These are phyloP conservation scores for Pichia sp. DNA, from an alignment of 1,139 yeast genomes.

Conservation along the genomic window DNA sequence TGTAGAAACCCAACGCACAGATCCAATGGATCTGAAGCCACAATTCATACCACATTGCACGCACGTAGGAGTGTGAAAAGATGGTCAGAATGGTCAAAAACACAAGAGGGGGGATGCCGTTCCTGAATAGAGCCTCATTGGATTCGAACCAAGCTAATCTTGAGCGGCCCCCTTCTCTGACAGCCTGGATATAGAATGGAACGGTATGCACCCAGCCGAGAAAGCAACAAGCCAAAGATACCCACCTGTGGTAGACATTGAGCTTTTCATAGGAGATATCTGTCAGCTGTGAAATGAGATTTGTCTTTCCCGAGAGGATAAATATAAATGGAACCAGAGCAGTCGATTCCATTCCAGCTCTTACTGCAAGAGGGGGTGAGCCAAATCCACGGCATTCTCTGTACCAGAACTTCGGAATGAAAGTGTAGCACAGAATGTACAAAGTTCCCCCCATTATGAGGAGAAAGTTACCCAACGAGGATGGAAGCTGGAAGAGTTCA, in stretches of 20 bases:
- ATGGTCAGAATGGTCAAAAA: slow-evolving; percentile 46
- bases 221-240: slow-evolving; percentile 39
- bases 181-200: slow-evolving; percentile 48
- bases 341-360: slow-evolving; percentile 51
- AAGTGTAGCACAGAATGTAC: slow-evolving; percentile 45
- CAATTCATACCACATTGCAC: slow-evolving; percentile 47
- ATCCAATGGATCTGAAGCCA: slow-evolving; percentile 60
- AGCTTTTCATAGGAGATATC: slow-evolving; percentile 56
- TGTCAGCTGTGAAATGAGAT: slow-evolving; percentile 47
- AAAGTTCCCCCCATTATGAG: slow-evolving; percentile 40
- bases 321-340: slow-evolving; percentile 52
- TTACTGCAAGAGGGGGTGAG: slow-evolving; percentile 58
- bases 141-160: slow-evolving; percentile 19
- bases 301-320: slow-evolving; percentile 51
- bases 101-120: slow-evolving; percentile 44
- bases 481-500: slow-evolving; percentile 46
- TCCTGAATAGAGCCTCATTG: slow-evolving; percentile 23
- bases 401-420: slow-evolving; percentile 52
- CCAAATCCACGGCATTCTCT: slow-evolving; percentile 58
- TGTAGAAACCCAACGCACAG: slow-evolving; percentile 51
- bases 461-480: slow-evolving; percentile 47
- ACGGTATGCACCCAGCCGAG: slow-evolving; percentile 51
- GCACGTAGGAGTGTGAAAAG: slow-evolving; percentile 42
- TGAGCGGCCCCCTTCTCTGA: slow-evolving; percentile 47
- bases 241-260: slow-evolving; percentile 51